Evolutionary conservation across 768 basidiomycete species (phyloP), one percentile per base, ranked within the genome.

Genomic region (Trichaptum fuscoviolaceum): DNA sequence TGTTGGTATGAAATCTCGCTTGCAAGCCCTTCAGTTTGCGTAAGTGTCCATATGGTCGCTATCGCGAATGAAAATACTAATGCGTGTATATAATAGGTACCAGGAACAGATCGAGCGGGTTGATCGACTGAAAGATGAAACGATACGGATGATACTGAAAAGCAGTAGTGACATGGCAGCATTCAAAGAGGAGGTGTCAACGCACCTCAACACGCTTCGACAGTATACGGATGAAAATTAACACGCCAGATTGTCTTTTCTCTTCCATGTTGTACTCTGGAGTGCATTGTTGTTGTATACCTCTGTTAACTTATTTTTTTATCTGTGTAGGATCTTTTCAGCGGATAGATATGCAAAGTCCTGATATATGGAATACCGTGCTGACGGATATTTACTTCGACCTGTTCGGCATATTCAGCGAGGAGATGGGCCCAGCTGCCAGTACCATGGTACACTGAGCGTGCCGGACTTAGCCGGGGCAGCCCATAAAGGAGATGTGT

Each of bases 131-230:
- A 89, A 86, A 69, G 91, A 94, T 65, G 91, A 92, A 70, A 92
- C 90, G 0, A 84, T 91, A 59, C 86, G 90, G 0, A 89, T 88
- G 20, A 91, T 94, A 67, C 84, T 91, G 66, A 93, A 92, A 81
- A 92, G 88, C 75, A 90, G 89, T 71, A 90, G 89, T 68, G 92
- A 93, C 68, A 91, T 93, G 36, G 89, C 87, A 18, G 82, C 86
- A 71, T 93, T 93, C 80, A 92, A 92, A 76, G 85, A 89, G 64
- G 89, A 89, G 67, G 86, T 92, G 15, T 90, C 91, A 58, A 83
- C 84, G 64, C 86, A 88, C 71, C 81, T 94, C 30, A 82, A 84
- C 70, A 30, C 30, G 30, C 30, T 30, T 2, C 30, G 30, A 30
- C 30, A 30, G 30, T 30, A 30, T 30, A 30, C 89, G 4, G 90